Percentiles rank a stretch among this genome's conserved stretches.
These are phyloP conservation scores for Sporothrix curviconia DNA, from an alignment of 2,329 filamentous ascomycete species.

Conservation along the genomic window DNA sequence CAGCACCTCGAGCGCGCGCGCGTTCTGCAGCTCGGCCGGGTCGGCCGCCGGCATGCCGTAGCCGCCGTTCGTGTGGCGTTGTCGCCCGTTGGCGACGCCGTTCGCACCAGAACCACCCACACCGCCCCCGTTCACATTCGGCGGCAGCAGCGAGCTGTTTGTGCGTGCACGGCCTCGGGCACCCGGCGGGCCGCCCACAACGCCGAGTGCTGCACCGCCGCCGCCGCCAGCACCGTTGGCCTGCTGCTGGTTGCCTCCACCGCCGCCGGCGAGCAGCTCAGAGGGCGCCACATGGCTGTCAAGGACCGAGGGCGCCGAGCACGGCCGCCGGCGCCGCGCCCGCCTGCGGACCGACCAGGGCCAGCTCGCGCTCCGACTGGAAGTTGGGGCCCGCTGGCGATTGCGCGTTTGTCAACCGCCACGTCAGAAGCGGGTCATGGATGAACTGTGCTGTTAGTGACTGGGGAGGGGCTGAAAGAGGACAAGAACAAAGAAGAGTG, in stretches of 20 bases:
- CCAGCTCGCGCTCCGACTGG: conserved; percentile 51
- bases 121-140: conserved; percentile 27
- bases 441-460: conserved; percentile 65
- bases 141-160: conserved; percentile 46
- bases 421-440: conserved; percentile 96
- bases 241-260: neutral
- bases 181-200: conserved; percentile 41
- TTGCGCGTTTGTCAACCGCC: conserved; percentile 68
- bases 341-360: conserved; percentile 38
- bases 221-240: conserved; percentile 16
- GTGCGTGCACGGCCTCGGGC: conserved; percentile 49
- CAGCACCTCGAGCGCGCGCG: conserved; percentile 83
- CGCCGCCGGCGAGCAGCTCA: conserved; percentile 43
- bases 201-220: conserved; percentile 23
- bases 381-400: conserved; percentile 63
- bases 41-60: conserved; percentile 30
- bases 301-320: conserved; percentile 61
- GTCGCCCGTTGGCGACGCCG: neutral
- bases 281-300: conserved; percentile 55
- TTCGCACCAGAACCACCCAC: neutral
- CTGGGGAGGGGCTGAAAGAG: conserved; percentile 11
- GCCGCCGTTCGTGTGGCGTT: conserved; percentile 18
- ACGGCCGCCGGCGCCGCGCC: conserved; percentile 36
- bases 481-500: neutral
- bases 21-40: conserved; percentile 77